These are phyloP conservation scores for Candida frijolesensis DNA, from an alignment of 1,139 yeast species.

Conservation along the genomic window DNA sequence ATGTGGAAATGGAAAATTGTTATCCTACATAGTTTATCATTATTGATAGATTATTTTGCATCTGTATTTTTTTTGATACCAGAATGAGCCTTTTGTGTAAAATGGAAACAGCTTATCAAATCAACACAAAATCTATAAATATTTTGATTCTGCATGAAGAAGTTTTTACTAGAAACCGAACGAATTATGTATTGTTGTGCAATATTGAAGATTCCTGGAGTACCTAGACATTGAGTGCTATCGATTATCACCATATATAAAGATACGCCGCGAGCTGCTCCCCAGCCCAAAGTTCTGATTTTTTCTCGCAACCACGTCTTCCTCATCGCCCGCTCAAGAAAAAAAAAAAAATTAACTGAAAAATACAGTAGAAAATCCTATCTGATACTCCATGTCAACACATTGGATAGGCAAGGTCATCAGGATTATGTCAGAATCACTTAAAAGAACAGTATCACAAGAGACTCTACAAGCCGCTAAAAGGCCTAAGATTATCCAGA, in stretches of 20 bases:
- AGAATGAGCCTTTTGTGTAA: not conserved
- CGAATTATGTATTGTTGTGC: too few relatives aligned
- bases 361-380: not conserved
- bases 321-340: not conserved
- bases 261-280: too few relatives aligned
- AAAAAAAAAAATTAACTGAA: not conserved
- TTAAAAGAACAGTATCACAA: constrained; percentile 10
- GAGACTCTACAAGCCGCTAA: constrained; percentile 9
- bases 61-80: not conserved
- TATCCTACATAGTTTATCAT: not conserved
- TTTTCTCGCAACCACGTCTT: too few relatives aligned
- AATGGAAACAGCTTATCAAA: not conserved
- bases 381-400: not conserved
- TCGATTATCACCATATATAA: too few relatives aligned
- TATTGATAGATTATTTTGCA: not conserved
- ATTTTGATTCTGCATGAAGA: too few relatives aligned
- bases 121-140: too few relatives aligned
- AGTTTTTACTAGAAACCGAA: too few relatives aligned
- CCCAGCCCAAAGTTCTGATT: too few relatives aligned
- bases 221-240: too few relatives aligned
- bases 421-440: constrained; percentile 10
- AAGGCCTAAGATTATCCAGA: constrained; percentile 20
- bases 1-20: not conserved
- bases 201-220: too few relatives aligned
- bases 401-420: not conserved